Evolutionary conservation across 2,329 filamentous ascomycete genomes (phyloP), one percentile per base, ranked within the genome.

Genomic region (Alternaria consortialis): DNA sequence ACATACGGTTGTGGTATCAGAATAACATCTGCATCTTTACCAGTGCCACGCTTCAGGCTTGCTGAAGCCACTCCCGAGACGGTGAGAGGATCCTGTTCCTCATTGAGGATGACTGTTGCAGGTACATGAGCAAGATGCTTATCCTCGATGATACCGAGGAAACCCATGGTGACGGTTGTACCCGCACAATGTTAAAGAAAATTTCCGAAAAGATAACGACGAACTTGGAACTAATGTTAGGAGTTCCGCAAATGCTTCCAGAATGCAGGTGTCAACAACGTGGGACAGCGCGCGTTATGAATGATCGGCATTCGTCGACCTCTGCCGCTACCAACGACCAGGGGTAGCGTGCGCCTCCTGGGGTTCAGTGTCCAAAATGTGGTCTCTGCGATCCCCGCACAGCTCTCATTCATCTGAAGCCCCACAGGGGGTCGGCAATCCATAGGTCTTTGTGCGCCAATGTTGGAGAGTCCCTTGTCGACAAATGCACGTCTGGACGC

Each of bases 1-100:
- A 55, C 72, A 17, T 71, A 75, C 74, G 75, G 75, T 56, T 77
- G 75, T 11, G 75, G 75, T 17, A 77, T 73, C 12, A 77, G 61
- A 20, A 77, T 68, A 25, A 77, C 73, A 50, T 77, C 67, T 39
- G 73, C 62, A 67, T 77, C 62, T 62, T 66, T 77, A 31, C 74
- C 75, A 13, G 65, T 74, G 40, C 74, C 73, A 53, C 74, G 74
- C 65, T 77, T 77, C 56, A 77, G 44, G 5, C 64, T 70, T 29
- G 67, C 68, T 2, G 66, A 66, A 7, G 64, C 58, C 11, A 66
- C 65, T 20, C 58, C 53, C 13, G 53, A 13, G 8, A 42, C 34
- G 11, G 40, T 40, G 7, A 60, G 47, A 20, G 58, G 46, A 44
- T 66, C 50, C 15, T 71, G 52, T 42, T 72, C 63, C 51, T 74